A percentile compares a stretch with the other conserved stretches of the same genome.
phyloP scores from a whole-genome alignment of 176 grass and related monocot genomes.

The Aegilops longissima region DNA sequence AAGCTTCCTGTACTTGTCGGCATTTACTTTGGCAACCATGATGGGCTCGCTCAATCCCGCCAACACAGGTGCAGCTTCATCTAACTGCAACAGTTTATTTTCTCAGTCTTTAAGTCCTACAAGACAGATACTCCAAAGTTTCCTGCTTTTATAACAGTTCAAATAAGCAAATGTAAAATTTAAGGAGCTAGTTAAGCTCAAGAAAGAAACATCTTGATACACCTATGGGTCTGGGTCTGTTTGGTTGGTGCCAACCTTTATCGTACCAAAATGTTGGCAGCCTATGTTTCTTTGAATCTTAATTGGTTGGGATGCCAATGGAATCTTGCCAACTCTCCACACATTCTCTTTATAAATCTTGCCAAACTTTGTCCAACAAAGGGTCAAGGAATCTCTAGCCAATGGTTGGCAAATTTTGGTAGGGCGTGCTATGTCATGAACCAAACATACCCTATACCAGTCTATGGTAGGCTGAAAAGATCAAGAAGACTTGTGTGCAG shows the following conservation, averaged over 20 bases:
- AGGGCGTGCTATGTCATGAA: background rate
- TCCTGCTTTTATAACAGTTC: constrained; percentile 4
- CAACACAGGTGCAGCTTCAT: constrained; percentile 79
- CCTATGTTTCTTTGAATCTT: background rate
- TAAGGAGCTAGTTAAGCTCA: background rate
- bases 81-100: constrained; percentile 59
- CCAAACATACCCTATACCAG: background rate
- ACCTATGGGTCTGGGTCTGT: background rate
- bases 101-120: constrained; percentile 30
- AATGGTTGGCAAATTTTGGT: background rate
- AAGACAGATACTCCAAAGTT: constrained; percentile 19
- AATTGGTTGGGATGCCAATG: background rate
- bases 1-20: constrained; percentile 90
- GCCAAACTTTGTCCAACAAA: background rate
- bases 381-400: background rate
- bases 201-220: constrained; percentile 19
- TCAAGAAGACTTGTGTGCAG: background rate
- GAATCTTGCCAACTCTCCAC: background rate
- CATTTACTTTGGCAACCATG: constrained; percentile 80
- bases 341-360: too few species aligned
- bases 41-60: constrained; percentile 69
- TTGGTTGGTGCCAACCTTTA: background rate
- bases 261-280: background rate
- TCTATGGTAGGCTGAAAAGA: background rate
- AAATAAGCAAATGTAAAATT: constrained; percentile 9